Base-by-base conservation (phyloP, 2,329 filamentous ascomycete species). In the Stagonosporopsis rhizophila region DNA sequence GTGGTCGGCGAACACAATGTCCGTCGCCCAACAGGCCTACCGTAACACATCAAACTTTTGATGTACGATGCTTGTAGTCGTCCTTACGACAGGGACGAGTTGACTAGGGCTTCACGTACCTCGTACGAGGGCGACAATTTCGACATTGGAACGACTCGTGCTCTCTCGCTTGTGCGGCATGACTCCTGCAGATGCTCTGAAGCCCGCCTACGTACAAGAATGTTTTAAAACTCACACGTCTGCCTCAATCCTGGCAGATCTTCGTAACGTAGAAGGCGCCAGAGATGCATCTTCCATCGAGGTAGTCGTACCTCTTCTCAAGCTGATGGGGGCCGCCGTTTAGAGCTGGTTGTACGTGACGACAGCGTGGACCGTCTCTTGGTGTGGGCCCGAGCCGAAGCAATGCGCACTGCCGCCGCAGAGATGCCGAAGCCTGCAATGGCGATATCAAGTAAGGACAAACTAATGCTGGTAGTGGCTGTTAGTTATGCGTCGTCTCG, bases 11-110 rank as follows among this genome's bases (percentile, higher is more conserved):
- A 8, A 27, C 22, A 12, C 19, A 17, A 6, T 30, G 27, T 30
- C 27, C 27, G 27, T 6, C 5, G 9, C 27, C 35, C 35, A 32
- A 40, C 15, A 6, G 25, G 22, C 45, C 44, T 11, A n/a, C n/a
- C n/a, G n/a, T n/a, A 30, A 47, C 4, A n/a, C 34, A 7, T 39
- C 44, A 15, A 27, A 19, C 6, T 46, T 37, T 25, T 15, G 23
- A 47, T 38, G 34, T 39, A 47, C 34, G 44, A 39, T 28, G n/a
- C 32, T 47, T 47, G 23, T 25, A 25, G 23, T 39, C 12, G 44
- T 28, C 27, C 34, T 11, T 38, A 2, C 45, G 19, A 30, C 8
- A 23, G 30, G 45, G 45, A 48, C 35, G 19, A 32, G 32, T 12
- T n/a, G 7, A n/a, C 19, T 32, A 1, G 27, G 22, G 1, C 11